phyloP scores from a whole-genome alignment of 176 grass and related monocot genomes.

The Juncus inflexus region DNA sequence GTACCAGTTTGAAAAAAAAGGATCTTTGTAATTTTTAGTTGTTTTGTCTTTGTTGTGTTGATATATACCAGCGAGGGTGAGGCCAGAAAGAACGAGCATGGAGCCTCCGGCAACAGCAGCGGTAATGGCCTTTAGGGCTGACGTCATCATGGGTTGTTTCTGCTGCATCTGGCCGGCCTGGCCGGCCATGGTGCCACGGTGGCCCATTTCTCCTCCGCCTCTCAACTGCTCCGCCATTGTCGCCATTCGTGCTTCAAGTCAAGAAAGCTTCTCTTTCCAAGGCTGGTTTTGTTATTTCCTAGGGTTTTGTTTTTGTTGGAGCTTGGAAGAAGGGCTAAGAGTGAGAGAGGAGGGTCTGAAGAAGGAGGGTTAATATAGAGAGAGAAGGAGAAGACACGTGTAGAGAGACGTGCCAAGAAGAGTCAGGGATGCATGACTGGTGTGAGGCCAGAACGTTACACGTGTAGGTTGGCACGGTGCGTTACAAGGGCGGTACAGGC shows the following conservation, averaged over 20 bases:
- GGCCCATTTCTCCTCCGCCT: constrained; percentile 5
- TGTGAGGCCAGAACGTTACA: constrained; percentile 36
- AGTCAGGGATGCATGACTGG: constrained; percentile 32
- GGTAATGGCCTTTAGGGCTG: constrained; percentile 48
- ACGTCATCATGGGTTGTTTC: constrained; percentile 42
- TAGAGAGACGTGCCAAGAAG: constrained; percentile 25
- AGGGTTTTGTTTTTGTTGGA: not conserved
- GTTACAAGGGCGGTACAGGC: constrained; percentile 44
- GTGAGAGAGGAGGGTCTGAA: not conserved
- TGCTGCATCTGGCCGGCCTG: constrained; percentile 27
- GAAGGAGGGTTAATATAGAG: constrained; percentile 33
- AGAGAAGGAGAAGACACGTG: constrained; percentile 12
- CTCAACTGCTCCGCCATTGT: constrained; percentile 51
- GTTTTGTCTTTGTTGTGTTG: too few relatives aligned
- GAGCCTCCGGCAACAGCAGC: constrained; percentile 56
- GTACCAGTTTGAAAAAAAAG: too few relatives aligned
- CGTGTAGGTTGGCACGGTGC: constrained; percentile 31
- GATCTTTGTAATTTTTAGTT: too few relatives aligned
- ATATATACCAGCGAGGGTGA: constrained; percentile 44
- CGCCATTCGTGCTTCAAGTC: too few relatives aligned
- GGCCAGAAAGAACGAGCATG: constrained; percentile 73
- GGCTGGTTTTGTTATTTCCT: not conserved
- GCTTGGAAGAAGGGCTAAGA: constrained; percentile 5
- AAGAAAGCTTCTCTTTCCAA: not conserved
- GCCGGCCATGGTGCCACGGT: not conserved